Conservation (phyloP, 140 eudicot genomes). For the Cichorium intybus region DNA sequence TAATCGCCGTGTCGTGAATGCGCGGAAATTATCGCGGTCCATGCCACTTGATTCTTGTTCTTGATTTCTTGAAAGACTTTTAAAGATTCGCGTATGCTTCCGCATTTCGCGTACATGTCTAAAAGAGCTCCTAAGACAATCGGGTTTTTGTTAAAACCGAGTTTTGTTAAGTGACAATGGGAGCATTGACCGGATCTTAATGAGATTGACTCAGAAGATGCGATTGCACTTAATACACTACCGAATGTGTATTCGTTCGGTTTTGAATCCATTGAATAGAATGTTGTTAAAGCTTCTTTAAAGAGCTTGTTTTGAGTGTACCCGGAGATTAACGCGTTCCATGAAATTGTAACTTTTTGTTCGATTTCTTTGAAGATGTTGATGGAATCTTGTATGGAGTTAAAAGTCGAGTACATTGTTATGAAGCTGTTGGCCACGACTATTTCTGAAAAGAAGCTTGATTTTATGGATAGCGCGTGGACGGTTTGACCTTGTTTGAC, state of each 20-base stretch:
- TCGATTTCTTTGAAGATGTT: conserved; percentile 66
- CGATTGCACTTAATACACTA: conserved; percentile 77
- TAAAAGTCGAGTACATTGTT: conserved; percentile 83
- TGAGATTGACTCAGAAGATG: conserved; percentile 73
- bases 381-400: conserved; percentile 45
- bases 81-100: conserved; percentile 58
- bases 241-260: conserved; percentile 91
- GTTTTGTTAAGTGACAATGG: conserved; percentile 58
- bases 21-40: conserved; percentile 96
- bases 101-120: conserved; percentile 97
- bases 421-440: conserved; percentile 77
- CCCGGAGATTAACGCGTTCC: conserved; percentile 89
- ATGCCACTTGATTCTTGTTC: conserved; percentile 66
- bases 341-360: conserved; percentile 50
- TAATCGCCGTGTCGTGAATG: conserved; percentile 87
- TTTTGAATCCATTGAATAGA: conserved; percentile 35
- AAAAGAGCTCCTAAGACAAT: conserved; percentile 79
- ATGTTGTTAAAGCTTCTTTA: conserved; percentile 65
- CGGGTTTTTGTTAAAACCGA: conserved; percentile 58
- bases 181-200: conserved; percentile 70
- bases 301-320: conserved; percentile 58
- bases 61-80: conserved; percentile 50
- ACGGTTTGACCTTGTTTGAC: conserved; percentile 67
- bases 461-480: conserved; percentile 70
- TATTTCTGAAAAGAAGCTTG: conserved; percentile 47